Percentiles rank a stretch among this genome's conserved stretches.
These are phyloP conservation scores for Phaeosphaeria sp. DNA, from an alignment of 2,329 filamentous ascomycete genomes.

Conservation along the genomic window DNA sequence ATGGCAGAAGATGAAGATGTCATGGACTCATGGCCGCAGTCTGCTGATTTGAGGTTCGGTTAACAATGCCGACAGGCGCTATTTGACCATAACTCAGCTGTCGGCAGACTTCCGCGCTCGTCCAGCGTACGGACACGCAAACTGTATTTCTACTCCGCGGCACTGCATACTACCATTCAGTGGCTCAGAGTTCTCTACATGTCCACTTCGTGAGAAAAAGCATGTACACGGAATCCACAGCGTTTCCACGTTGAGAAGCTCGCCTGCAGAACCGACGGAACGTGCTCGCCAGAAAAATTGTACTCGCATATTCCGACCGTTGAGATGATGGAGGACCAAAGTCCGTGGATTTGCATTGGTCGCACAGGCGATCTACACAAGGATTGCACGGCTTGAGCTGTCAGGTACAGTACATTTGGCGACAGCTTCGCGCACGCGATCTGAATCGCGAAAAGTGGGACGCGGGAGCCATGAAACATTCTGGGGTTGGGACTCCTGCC, in stretches of 20 bases:
- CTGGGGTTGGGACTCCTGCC: background rate
- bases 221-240: background rate
- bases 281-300: background rate
- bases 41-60: background rate
- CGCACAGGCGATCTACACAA: background rate
- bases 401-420: constrained; percentile 3
- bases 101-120: background rate
- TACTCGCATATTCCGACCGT: background rate
- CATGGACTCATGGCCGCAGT: too few species aligned
- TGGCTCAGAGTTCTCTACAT: background rate
- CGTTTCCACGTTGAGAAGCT: background rate
- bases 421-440: background rate
- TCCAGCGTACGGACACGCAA: background rate
- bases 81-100: background rate
- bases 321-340: background rate
- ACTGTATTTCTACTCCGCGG: background rate
- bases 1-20: too few species aligned
- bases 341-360: background rate
- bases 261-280: background rate
- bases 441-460: constrained; percentile 1
- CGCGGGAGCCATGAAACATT: background rate
- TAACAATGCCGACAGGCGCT: background rate
- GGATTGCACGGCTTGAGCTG: constrained; percentile 3
- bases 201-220: background rate
- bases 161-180: background rate